Conservation (phyloP, 2,329 filamentous ascomycete genomes). For the Onygena corvina region DNA sequence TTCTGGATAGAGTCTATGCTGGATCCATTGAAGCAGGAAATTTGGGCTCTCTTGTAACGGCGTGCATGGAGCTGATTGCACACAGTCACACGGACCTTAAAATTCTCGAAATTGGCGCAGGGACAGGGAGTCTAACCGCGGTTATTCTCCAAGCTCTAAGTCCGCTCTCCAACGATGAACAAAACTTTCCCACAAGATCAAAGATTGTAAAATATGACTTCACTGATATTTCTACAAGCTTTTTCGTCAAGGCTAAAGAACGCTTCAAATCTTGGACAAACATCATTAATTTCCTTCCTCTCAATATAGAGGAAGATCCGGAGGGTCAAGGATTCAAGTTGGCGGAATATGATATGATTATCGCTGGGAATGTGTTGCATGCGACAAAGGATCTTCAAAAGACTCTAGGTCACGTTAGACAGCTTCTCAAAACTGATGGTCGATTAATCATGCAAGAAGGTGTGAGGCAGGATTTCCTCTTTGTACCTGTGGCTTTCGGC, state of each 20-base stretch:
- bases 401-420: constrained; percentile 24
- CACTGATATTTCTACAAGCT: constrained; percentile 35
- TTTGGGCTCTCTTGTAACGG: constrained; percentile 9
- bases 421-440: constrained; percentile 35
- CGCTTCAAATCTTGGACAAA: constrained; percentile 18
- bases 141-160: constrained; percentile 9
- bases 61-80: constrained; percentile 22
- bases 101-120: constrained; percentile 18
- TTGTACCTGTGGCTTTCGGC: constrained; percentile 14
- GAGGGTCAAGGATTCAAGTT: constrained; percentile 27
- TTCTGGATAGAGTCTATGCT: constrained; percentile 23
- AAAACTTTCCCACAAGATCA: neutral
- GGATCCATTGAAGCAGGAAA: constrained; percentile 1
- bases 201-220: constrained; percentile 18
- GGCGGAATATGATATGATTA: constrained; percentile 27
- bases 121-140: constrained; percentile 15
- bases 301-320: constrained; percentile 27
- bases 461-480: constrained; percentile 16
- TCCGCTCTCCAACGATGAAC: neutral
- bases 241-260: constrained; percentile 29
- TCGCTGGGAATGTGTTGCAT: constrained; percentile 32
- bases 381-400: constrained; percentile 23
- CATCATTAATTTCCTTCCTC: constrained; percentile 18
- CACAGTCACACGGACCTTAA: constrained; percentile 19
- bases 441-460: constrained; percentile 35